Conservation (phyloP, 2,329 filamentous ascomycete genomes). For the Fusarium sp. region DNA sequence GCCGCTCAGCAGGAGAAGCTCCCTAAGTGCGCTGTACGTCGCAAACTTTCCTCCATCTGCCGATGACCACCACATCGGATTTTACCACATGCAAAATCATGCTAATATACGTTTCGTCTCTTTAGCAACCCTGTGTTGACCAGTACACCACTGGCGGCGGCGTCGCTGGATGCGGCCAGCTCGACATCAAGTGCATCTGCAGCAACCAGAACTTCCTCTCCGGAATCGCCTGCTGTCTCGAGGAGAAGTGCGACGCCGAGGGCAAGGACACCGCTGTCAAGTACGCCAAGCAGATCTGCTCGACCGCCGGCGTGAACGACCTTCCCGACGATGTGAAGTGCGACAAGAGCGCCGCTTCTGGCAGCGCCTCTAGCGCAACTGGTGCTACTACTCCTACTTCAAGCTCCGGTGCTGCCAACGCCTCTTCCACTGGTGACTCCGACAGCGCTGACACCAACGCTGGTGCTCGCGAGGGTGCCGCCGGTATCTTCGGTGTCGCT, state of each 20-base stretch:
- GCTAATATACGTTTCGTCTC: conserved; percentile 9
- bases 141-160: conserved; percentile 48
- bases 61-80: background rate
- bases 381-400: conserved; percentile 19
- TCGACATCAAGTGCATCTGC: conserved; percentile 57
- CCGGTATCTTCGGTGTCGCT: conserved; percentile 44
- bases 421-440: background rate
- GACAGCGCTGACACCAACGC: conserved; percentile 1
- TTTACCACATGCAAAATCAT: background rate
- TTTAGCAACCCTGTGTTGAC: conserved; percentile 50
- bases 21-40: conserved; percentile 55
- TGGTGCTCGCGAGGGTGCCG: conserved; percentile 29
- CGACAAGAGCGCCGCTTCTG: conserved; percentile 35
- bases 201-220: conserved; percentile 54
- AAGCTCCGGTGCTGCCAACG: conserved; percentile 1
- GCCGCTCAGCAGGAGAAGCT: conserved; percentile 50
- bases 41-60: background rate
- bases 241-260: conserved; percentile 47
- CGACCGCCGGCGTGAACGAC: conserved; percentile 47
- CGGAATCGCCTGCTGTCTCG: conserved; percentile 57
- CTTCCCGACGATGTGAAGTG: conserved; percentile 54
- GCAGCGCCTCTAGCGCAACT: conserved; percentile 3
- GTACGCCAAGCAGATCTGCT: conserved; percentile 55
- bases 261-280: conserved; percentile 51
- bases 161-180: conserved; percentile 53